Base-by-base conservation (phyloP, 495 filamentous ascomycete species). In the Xylaria flabelliformis region DNA sequence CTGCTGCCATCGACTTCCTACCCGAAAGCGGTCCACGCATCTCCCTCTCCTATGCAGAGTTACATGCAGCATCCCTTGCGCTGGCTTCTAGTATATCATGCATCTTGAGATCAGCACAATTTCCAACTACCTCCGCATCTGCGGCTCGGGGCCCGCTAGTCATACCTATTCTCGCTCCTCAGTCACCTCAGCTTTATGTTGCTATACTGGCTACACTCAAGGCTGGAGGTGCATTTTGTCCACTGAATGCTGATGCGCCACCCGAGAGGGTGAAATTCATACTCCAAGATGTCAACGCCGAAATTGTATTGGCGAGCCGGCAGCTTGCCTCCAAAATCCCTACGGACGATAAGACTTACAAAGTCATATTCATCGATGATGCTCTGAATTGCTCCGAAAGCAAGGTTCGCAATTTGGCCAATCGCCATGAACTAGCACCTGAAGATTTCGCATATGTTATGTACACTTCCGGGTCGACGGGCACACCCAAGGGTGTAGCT, bases 401-500 rank as follows among this genome's bases (percentile, higher is more conserved):
- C 15, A 50, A 63, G 1, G n/a, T 9, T n/a, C 0, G 26, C 17
- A 36, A 61, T 7, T 4, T 32, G 9, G 13, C 29, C 15, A 32
- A 56, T 4, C 66, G 70, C 42, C 74, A 63, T 36, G 36, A 74
- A 21, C 69, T 77, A 1, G 69, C 55, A 5, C 69, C 80, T 2
- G 62, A 73, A 1, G 85, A 93, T 73, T 75, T 93, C 8, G 94
- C 94, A 21, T 97, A 97, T 80, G 87, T 97, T 55, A 92, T 97
- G 88, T 97, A 97, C 75, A 97, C 94, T 1, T 94, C 91, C 17
- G 94, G 94, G 15, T 94, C 93, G 7, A 97, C 94, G 0, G 94
- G 94, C n/a, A 87, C 87, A 4, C 94, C 94, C 2, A 97, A 97
- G 82, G 94, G 94, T 0, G 94, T 97, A 2, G 84, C 84, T 0